A percentile compares a stretch with the other conserved stretches of the same genome.
Evolutionary conservation across 257 asterid genomes (phyloP).

Genomic region (Lavandula angustifolia): DNA sequence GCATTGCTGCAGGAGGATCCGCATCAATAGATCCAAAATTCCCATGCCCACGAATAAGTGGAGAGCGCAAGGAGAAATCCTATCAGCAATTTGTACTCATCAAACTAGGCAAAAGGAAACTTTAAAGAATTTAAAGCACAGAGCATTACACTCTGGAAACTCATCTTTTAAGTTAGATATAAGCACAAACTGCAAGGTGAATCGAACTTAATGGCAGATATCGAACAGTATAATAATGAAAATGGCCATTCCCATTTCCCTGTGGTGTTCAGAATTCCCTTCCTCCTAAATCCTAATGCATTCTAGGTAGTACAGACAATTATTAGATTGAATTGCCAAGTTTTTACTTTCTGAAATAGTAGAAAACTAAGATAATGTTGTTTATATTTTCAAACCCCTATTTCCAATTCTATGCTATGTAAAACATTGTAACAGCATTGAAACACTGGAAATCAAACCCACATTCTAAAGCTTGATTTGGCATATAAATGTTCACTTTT

Average conservation of each 20-base stretch:
- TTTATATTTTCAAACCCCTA: no score
- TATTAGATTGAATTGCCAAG: neutral
- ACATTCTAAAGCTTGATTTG: neutral
- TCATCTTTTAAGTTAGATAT: neutral
- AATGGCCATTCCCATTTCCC: neutral
- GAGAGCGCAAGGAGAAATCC: slow-evolving; percentile 97
- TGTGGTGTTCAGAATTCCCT: neutral
- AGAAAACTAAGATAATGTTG: neutral
- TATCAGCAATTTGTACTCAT: slow-evolving; percentile 25
- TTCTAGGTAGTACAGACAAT: neutral
- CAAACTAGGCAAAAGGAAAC: neutral
- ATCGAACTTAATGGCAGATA: slow-evolving; percentile 19
- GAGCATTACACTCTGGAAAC: neutral
- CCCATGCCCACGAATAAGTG: slow-evolving; percentile 96
- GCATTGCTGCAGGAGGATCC: slow-evolving; percentile 99
- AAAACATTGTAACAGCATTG: no score
- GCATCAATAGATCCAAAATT: slow-evolving; percentile 98
- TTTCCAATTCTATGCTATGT: no score
- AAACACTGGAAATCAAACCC: no score
- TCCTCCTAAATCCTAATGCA: neutral
- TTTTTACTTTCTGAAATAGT: slow-evolving; percentile 20
- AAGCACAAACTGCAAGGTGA: neutral
- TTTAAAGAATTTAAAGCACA: neutral
- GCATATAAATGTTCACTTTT: slow-evolving; percentile 21
- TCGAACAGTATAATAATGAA: neutral